Evolutionary conservation across 1,284 basidiomycete species (phyloP).

Genomic region (Cerrena zonata): DNA sequence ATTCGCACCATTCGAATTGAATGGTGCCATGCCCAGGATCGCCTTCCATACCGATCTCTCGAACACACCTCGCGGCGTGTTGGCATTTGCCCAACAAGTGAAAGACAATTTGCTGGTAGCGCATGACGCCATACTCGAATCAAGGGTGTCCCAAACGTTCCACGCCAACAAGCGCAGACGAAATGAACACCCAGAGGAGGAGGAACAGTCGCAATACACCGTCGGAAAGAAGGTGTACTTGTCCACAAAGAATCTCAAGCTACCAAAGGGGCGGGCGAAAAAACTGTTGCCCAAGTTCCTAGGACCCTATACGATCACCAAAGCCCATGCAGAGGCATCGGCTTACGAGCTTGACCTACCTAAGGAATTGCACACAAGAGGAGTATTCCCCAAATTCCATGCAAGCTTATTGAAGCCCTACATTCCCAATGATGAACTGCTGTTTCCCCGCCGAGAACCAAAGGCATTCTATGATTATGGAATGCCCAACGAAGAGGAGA

Average conservation of each 20-base stretch:
- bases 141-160: constrained; percentile 18
- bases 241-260: too few species aligned
- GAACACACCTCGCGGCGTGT: constrained; percentile 17
- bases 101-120: too few species aligned
- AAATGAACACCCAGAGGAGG: constrained; percentile 8
- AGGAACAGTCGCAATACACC: not conserved
- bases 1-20: constrained; percentile 17
- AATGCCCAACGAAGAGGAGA: constrained; percentile 13
- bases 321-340: constrained; percentile 12
- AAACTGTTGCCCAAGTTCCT: constrained; percentile 31
- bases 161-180: constrained; percentile 22
- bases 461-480: constrained; percentile 21
- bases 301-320: constrained; percentile 25
- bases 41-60: constrained; percentile 11
- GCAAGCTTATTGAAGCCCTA: constrained; percentile 15
- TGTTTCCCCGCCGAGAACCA: constrained; percentile 18
- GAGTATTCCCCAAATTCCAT: constrained; percentile 25
- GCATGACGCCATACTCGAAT: constrained; percentile 25
- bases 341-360: constrained; percentile 26
- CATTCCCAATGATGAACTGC: constrained; percentile 15
- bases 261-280: too few species aligned
- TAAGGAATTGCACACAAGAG: constrained; percentile 14
- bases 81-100: too few species aligned
- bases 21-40: constrained; percentile 28
- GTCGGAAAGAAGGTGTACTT: constrained; percentile 28